Evolutionary conservation across 2,329 filamentous ascomycete species (phyloP), one percentile per base, ranked within the genome.

Genomic region (Cordyceps militaris): DNA sequence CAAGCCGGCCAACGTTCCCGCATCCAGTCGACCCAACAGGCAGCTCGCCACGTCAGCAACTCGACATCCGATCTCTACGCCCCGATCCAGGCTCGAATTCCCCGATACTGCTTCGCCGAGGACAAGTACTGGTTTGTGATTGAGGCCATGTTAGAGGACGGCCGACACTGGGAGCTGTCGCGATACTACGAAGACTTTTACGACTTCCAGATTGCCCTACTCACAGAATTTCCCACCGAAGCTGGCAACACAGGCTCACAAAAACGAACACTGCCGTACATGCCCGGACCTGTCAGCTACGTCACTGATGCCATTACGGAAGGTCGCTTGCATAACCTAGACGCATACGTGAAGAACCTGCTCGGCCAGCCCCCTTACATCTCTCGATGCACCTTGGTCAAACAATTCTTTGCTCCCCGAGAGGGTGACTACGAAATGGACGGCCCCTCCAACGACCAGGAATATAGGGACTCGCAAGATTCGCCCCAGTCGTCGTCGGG

Each of bases 91-190:
- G 94, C 93, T 13, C 87, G 85, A 54, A 96, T 97, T 65, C 92
- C 93, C 16, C 83, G 91, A 61, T 97, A 96, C 74, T 96, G 91
- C 71, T 97, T 95, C 67, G 91, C 91, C 60, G 93, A 97, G 69
- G 92, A 97, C 65, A 97, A 97, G 71, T 97, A 97, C 73, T 97
- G 94, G 91, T 99, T 97, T 68, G 89, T 97, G 56, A 93, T 99
- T 59, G 92, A 97, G 71, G 91, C 89, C 24, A 82, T 87, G 66
- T 83, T 97, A 71, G 91, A 96, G 67, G 92, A 97, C 69, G 92
- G 91, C 49, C 83, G 89, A 48, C 87, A 89, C 68, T 97, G 92
- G 91, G 92, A 97, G 69, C 76, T 99, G 51, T 93, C 91, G 40
- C 85, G 94, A 62, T 94, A 96, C 68, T 99, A 99, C 68, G 91